Conservation (phyloP, 2,329 filamentous ascomycete genomes). For the Botrytis sinoallii region DNA sequence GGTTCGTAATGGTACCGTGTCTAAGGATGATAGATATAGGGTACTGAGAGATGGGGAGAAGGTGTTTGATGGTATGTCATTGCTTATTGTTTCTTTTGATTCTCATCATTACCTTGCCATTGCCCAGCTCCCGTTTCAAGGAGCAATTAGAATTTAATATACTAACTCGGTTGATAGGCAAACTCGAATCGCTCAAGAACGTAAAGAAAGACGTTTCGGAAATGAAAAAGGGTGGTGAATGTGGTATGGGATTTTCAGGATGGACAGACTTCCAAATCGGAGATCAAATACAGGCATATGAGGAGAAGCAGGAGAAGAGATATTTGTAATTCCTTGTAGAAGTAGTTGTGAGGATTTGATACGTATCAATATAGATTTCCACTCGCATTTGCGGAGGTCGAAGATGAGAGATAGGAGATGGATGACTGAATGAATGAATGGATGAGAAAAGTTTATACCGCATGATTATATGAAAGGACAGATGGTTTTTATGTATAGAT, state of each 20-base stretch:
- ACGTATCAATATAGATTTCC: not conserved
- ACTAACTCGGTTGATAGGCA: slow-evolving; percentile 51
- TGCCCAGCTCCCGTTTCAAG: not conserved
- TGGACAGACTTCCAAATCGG: slow-evolving; percentile 78
- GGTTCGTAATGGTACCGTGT: slow-evolving; percentile 76
- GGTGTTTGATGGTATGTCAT: slow-evolving; percentile 74
- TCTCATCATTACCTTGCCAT: not conserved
- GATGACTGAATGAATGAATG: not conserved
- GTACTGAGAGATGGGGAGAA: slow-evolving; percentile 69
- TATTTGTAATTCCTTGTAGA: slow-evolving; percentile 32
- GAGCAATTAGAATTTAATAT: not conserved
- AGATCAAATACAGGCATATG: slow-evolving; percentile 84
- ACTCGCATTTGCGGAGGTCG: not conserved
- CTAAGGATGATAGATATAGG: slow-evolving; percentile 60
- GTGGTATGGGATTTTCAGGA: slow-evolving; percentile 78
- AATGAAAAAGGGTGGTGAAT: slow-evolving; percentile 91
- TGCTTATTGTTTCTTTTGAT: slow-evolving; percentile 26
- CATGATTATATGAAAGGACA: not conserved
- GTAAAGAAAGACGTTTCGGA: slow-evolving; percentile 87
- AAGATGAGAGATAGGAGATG: not conserved
- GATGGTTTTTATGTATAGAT: not conserved
- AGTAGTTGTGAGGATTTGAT: not conserved
- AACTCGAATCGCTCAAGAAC: slow-evolving; percentile 78
- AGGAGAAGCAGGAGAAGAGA: slow-evolving; percentile 69
- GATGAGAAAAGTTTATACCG: slow-evolving; percentile 59